A percentile compares a stretch with the other conserved stretches of the same genome.
Evolutionary conservation across 2,329 filamentous ascomycete species (phyloP).

Genomic region (Sodiomyces alkalinus): DNA sequence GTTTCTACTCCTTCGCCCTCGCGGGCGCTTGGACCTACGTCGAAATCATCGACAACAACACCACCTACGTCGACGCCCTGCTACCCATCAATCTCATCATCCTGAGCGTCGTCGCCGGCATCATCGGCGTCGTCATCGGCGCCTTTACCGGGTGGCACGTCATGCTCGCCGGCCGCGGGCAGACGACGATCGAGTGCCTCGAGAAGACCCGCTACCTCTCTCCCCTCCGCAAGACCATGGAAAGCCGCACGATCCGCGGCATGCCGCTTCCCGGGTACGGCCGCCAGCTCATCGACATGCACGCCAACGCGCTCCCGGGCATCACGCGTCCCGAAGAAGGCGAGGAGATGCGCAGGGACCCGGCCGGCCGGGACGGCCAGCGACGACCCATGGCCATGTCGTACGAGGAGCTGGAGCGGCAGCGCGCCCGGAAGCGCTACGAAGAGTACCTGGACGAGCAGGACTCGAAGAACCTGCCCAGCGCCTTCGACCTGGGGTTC

Average conservation of each 20-base stretch:
- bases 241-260: constrained; percentile 37
- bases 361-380: constrained; percentile 15
- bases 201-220: constrained; percentile 92
- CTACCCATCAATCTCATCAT: constrained; percentile 87
- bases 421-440: constrained; percentile 38
- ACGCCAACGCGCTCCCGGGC: constrained; percentile 68
- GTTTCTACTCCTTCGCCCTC: constrained; percentile 65
- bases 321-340: constrained; percentile 72
- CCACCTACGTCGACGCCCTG: constrained; percentile 56
- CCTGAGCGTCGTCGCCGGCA: constrained; percentile 71
- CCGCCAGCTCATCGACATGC: constrained; percentile 65
- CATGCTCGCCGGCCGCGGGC: constrained; percentile 58
- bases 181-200: constrained; percentile 91
- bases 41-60: constrained; percentile 60
- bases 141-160: constrained; percentile 92
- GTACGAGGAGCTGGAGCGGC: constrained; percentile 39
- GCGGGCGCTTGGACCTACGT: constrained; percentile 71
- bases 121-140: constrained; percentile 77
- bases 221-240: constrained; percentile 56
- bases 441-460: constrained; percentile 76
- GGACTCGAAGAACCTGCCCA: constrained; percentile 75
- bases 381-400: constrained; percentile 27
- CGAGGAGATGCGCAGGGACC: constrained; percentile 34
- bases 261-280: constrained; percentile 43
- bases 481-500: constrained; percentile 85